A percentile compares a stretch with the other conserved stretches of the same genome.
These are phyloP conservation scores for Botryotinia narcissicola DNA, from an alignment of 2,329 filamentous ascomycete species.

Conservation along the genomic window DNA sequence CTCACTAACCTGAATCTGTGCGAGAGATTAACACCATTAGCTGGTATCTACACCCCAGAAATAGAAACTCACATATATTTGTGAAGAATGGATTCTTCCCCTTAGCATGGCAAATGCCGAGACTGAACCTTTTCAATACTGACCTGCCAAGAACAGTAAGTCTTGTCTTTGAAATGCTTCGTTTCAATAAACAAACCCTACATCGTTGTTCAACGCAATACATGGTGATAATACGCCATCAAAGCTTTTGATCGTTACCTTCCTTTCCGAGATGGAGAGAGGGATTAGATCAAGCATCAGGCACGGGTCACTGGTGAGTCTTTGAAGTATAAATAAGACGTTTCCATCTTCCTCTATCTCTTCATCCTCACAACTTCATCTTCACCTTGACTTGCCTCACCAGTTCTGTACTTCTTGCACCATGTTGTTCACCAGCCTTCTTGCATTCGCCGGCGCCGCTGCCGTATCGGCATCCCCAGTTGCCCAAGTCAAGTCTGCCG, in stretches of 20 bases:
- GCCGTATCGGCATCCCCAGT: not conserved
- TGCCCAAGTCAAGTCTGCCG: not conserved
- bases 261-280: not conserved
- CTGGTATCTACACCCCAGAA: not conserved
- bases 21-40: not conserved
- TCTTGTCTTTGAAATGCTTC: not conserved
- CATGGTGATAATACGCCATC: not conserved
- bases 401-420: not conserved
- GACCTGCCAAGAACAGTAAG: slow-evolving; percentile 1
- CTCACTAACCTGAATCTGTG: not conserved
- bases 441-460: not conserved
- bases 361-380: not conserved
- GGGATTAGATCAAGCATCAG: not conserved
- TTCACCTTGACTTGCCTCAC: not conserved
- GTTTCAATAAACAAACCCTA: not conserved
- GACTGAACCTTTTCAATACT: not conserved
- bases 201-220: not conserved
- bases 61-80: not conserved
- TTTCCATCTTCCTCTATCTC: not conserved
- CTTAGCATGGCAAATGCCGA: not conserved
- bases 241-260: not conserved
- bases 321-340: not conserved
- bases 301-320: not conserved
- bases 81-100: not conserved
- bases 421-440: not conserved